Conservation (phyloP, 495 filamentous ascomycete genomes). For the Geopyxis carbonaria region DNA sequence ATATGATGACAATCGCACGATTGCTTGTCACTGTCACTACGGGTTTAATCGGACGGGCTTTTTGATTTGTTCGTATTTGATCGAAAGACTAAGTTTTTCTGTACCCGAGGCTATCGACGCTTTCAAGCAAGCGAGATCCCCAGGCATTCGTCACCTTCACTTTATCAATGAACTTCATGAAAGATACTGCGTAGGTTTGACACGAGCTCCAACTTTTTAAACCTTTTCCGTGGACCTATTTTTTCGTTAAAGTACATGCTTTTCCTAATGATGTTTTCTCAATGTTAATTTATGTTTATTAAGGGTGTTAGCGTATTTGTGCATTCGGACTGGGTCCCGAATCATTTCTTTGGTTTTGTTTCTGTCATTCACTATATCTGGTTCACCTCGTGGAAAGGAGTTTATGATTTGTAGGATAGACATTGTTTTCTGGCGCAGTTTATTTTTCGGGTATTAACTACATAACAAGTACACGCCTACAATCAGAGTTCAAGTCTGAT, state of each 20-base stretch:
- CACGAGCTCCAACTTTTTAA: constrained; percentile 22
- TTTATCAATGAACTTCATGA: constrained; percentile 78
- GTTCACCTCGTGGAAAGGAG: too few relatives aligned
- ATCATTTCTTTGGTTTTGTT: too few relatives aligned
- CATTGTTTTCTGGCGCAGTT: too few relatives aligned
- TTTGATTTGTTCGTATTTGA: constrained; percentile 76
- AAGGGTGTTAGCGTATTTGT: neutral
- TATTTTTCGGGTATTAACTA: too few relatives aligned
- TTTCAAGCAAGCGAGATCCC: constrained; percentile 54
- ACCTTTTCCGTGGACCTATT: neutral
- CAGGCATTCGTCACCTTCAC: constrained; percentile 77
- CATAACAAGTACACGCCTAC: too few relatives aligned
- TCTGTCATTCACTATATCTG: too few relatives aligned
- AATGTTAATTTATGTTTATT: neutral
- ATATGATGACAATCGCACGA: constrained; percentile 29
- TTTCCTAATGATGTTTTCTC: too few relatives aligned
- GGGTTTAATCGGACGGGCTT: constrained; percentile 87
- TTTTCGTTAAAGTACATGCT: neutral
- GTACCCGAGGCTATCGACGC: constrained; percentile 65
- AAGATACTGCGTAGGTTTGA: constrained; percentile 36
- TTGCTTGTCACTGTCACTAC: constrained; percentile 91
- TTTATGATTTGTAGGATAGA: too few relatives aligned
- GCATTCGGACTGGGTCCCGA: too few relatives aligned
- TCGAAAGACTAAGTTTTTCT: constrained; percentile 56
- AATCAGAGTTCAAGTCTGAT: too few relatives aligned